phyloP scores from a whole-genome alignment of 2,329 filamentous ascomycete species.

The Colletotrichum spaethianum region DNA sequence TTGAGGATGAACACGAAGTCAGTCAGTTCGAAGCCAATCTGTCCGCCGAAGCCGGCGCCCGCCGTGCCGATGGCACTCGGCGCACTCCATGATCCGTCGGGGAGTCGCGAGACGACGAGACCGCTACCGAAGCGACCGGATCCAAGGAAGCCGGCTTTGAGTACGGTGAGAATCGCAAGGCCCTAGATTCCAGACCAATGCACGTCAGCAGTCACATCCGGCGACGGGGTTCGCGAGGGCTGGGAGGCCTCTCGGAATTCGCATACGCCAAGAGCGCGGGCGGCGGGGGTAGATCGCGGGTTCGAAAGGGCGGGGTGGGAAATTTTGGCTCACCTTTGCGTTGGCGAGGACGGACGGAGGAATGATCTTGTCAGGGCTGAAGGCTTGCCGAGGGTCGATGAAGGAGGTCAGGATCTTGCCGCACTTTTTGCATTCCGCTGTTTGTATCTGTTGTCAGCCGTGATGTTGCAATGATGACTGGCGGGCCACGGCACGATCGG shows the following conservation, averaged over 20 bases:
- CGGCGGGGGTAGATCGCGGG: conserved; percentile 18
- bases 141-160: conserved; percentile 89
- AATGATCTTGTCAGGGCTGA: conserved; percentile 97
- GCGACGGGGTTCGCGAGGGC: not conserved
- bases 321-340: conserved; percentile 78
- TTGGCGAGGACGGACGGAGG: conserved; percentile 90
- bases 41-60: conserved; percentile 86
- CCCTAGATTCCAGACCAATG: conserved; percentile 62
- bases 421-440: conserved; percentile 98
- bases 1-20: conserved; percentile 99
- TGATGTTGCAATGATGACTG: conserved; percentile 9
- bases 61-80: conserved; percentile 86
- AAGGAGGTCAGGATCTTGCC: conserved; percentile 96
- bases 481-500: conserved; percentile 43
- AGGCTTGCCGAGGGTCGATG: conserved; percentile 91
- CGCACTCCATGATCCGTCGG: conserved; percentile 85
- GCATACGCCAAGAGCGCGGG: conserved; percentile 23
- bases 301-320: conserved; percentile 27
- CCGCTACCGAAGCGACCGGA: conserved; percentile 87
- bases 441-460: conserved; percentile 22
- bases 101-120: conserved; percentile 83
- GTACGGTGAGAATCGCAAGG: conserved; percentile 86
- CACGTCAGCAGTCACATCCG: conserved; percentile 26
- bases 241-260: conserved; percentile 17
- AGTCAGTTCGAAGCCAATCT: conserved; percentile 89